Percentiles rank a stretch among this genome's conserved stretches.
phyloP scores from a whole-genome alignment of 2,329 filamentous ascomycete genomes.

The Gliomastix tumulicola region DNA sequence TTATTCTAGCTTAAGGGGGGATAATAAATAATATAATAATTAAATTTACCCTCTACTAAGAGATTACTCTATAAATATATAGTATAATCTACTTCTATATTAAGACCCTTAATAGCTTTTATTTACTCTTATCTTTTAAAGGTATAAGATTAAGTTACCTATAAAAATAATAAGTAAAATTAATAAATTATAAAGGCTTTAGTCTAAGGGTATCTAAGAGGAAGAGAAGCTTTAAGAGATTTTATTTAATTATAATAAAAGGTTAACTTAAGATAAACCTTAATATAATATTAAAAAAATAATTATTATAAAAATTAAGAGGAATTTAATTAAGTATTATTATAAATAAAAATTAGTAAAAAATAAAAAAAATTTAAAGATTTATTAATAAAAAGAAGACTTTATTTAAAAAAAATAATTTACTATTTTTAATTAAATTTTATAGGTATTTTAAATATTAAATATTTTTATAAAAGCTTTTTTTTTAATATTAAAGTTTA shows the following conservation, averaged over 20 bases:
- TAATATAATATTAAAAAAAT: not conserved
- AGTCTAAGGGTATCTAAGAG: not conserved
- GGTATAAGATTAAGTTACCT: constrained; percentile 1
- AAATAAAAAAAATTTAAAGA: not conserved
- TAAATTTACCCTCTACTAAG: too few species aligned
- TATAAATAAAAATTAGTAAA: constrained; percentile 1
- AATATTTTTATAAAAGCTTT: too few species aligned
- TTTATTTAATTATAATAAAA: constrained; percentile 1
- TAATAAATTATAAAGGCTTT: not conserved
- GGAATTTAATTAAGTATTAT: constrained; percentile 1
- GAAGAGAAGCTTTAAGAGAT: not conserved
- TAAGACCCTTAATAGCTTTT: too few species aligned
- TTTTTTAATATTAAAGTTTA: too few species aligned
- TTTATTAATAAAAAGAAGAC: not conserved
- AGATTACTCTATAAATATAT: too few species aligned
- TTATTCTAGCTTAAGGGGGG: too few species aligned
- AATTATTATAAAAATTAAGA: constrained; percentile 1
- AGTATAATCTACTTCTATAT: not conserved
- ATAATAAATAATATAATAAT: too few species aligned
- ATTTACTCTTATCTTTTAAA: too few species aligned
- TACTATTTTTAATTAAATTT: not conserved
- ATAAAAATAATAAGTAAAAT: not conserved
- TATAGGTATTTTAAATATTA: not conserved
- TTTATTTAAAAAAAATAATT: too few species aligned
- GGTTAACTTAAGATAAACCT: too few species aligned